Evolutionary conservation across 2,329 filamentous ascomycete species (phyloP).

Genomic region (Pseudogymnoascus sp.): DNA sequence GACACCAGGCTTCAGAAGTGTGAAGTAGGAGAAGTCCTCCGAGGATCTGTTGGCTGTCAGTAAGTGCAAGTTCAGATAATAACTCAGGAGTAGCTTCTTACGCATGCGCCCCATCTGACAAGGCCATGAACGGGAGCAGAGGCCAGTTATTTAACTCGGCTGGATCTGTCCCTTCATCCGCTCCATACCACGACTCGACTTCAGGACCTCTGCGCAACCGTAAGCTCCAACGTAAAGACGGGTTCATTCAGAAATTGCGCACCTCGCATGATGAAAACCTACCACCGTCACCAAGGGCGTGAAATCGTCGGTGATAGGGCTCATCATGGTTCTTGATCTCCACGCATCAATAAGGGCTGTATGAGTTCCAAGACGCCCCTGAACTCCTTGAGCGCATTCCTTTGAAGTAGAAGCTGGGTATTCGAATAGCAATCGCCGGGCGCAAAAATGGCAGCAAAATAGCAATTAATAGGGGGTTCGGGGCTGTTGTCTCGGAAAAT

Average conservation of each 20-base stretch:
- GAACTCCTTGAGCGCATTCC: constrained; percentile 4
- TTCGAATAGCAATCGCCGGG: not conserved
- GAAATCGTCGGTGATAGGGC: constrained; percentile 36
- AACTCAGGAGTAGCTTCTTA: constrained; percentile 53
- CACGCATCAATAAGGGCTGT: constrained; percentile 8
- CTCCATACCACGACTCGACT: constrained; percentile 85
- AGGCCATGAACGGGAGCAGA: constrained; percentile 88
- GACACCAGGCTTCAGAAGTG: constrained; percentile 59
- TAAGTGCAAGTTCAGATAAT: not conserved
- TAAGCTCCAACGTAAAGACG: constrained; percentile 8
- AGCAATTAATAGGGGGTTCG: not conserved
- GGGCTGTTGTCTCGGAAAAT: constrained; percentile 1
- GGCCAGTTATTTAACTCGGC: constrained; percentile 81
- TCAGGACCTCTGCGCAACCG: constrained; percentile 61
- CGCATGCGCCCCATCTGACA: constrained; percentile 93
- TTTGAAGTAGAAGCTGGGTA: not conserved
- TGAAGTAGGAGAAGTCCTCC: constrained; percentile 99
- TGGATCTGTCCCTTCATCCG: constrained; percentile 64
- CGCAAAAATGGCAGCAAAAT: not conserved
- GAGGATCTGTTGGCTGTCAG: constrained; percentile 48
- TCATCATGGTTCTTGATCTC: constrained; percentile 8
- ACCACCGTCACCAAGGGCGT: constrained; percentile 68
- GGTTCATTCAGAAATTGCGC: constrained; percentile 15
- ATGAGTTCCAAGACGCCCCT: constrained; percentile 7
- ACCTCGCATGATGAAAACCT: constrained; percentile 72